Base-by-base conservation (phyloP, 2,329 filamentous ascomycete species). In the Ophiosphaerella herpotricha region DNA sequence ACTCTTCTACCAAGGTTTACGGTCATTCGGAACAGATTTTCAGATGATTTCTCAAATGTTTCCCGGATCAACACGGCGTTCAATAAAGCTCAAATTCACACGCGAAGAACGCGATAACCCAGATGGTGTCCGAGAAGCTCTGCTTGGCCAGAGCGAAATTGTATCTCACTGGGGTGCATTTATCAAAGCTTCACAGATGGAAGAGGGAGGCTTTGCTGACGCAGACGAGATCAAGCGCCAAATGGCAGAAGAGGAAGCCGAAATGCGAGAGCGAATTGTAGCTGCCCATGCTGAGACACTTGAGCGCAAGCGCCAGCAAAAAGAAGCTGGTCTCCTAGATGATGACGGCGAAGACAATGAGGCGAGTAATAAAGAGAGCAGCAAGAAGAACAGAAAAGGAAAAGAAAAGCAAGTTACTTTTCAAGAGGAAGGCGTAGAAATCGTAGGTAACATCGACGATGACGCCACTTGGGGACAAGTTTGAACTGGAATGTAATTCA, bases 1-100 rank as follows among this genome's bases (percentile, higher is more conserved):
- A 47, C 78, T 83, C 38, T 94, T 94, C 74, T 94, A 91, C 76
- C 82, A 86, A 24, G 86, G 85, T 1, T 78, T 95, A 2, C 76
- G 80, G 49, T 88, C 87, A 80, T 92, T 91, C 65, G 90, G 90
- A 48, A 93, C 89, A 1, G 89, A 93, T 68, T 95, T 94, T 67
- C 82, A 87, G 68, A 89, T 90, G 74, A 91, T 95, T 61, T 82
- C 83, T 51, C 83, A 84, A 61, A 85, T 91, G 81, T 92, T 95
- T 64, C 83, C 85, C 1, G 82, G 83, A 55, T 85, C 87, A 64
- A 88, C 83, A 52, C 82, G 90, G 14, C 82, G 86, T 29, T 85
- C 89, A 69, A 82, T 94, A 74, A 93, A 93, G 75, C 81, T 87
- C 57, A 94, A 94, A 70, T 94, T 90, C 75, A 89, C 87, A 63